Evolutionary conservation across 1,284 basidiomycete genomes (phyloP), one percentile per base, ranked within the genome.

Genomic region (Porphyrellus sp.): DNA sequence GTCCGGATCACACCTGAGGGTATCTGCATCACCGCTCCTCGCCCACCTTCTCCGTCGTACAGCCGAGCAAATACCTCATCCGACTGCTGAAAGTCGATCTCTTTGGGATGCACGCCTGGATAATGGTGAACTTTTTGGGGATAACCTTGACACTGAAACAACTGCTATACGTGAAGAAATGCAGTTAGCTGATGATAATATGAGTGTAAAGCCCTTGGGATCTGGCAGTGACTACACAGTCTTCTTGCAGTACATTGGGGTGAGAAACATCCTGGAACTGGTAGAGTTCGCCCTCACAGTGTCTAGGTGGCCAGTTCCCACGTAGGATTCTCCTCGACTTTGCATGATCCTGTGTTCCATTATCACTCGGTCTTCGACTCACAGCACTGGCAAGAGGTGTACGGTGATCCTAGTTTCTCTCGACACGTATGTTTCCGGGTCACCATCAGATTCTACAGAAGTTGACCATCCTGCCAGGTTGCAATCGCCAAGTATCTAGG

Each of bases 311-410:
- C 83, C 21, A 80, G 80, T 56, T 67, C 74, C 37, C 73, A 83
- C 58, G 72, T 77, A 44, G 80, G 80, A 6, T 86, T 85, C 58
- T 61, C 64, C 2, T 62, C 63, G 6, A 76, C 77, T 18, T 63
- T 63, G 16, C 69, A 70, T 42, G 86, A 89, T 60, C 74, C 89
- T 2, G 81, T 84, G 4, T 89, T 88, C 63, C 88, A 89, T 64
- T 89, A 89, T 63, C 83, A 86, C 67, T 86, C 84, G 9, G 77
- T 90, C 58, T 93, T 83, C 65, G 91, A 93, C 68, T 80, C 81
- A 8, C 77, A 83, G 61, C 71, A 76, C 44, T 93, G 86, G 86
- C 81, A 86, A 69, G 80, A 86, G 56, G 62, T 77, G 35, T 93
- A 82, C 58, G 86, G 81, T 44, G 91, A 93, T 64, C 84, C 86